These are phyloP conservation scores for Apiosordaria backusii DNA, from an alignment of 495 filamentous ascomycete genomes.

Conservation along the genomic window DNA sequence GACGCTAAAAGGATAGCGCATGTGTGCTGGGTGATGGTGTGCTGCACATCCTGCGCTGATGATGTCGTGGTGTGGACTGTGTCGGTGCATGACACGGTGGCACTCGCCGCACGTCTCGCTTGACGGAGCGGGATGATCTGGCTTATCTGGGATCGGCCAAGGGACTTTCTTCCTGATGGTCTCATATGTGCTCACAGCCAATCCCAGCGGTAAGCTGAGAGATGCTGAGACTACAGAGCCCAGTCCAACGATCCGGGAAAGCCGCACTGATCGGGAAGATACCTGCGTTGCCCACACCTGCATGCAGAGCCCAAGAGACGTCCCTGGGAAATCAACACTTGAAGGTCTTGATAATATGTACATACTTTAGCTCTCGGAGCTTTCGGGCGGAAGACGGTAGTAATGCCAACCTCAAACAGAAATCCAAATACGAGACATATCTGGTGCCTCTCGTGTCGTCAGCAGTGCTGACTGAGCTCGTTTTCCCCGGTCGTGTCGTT, in stretches of 20 bases:
- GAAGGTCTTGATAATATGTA: neutral
- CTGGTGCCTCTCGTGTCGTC: neutral
- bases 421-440: neutral
- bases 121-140: slow-evolving; percentile 3
- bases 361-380: neutral
- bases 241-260: slow-evolving; percentile 4
- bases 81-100: slow-evolving; percentile 8
- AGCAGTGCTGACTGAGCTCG: neutral
- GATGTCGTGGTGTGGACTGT: neutral
- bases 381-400: neutral
- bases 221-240: slow-evolving; percentile 1
- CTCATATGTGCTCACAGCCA: too few relatives aligned
- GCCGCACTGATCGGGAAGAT: neutral
- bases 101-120: neutral
- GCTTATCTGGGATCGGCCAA: neutral
- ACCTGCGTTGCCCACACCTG: neutral
- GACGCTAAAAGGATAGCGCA: neutral
- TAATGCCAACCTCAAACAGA: neutral
- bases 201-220: neutral
- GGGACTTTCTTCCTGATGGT: neutral
- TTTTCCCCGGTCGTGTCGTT: neutral
- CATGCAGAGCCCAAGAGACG: neutral
- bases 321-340: neutral
- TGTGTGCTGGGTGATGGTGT: neutral
- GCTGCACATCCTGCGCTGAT: neutral